phyloP scores from a whole-genome alignment of 345 rosid genomes.

The Balakata baccata region DNA sequence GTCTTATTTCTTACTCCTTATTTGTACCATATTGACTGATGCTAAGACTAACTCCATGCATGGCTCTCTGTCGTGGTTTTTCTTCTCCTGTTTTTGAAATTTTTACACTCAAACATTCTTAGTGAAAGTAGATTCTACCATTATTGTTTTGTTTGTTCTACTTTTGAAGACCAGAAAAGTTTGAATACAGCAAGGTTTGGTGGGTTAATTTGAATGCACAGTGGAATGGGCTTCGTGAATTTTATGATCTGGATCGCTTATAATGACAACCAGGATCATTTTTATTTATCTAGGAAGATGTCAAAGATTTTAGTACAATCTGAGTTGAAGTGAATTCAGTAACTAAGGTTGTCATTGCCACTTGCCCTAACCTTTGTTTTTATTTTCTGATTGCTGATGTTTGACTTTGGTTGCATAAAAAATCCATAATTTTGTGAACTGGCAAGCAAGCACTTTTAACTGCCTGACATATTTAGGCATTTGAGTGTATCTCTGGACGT shows the following conservation, averaged over 20 bases:
- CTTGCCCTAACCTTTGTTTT: not conserved
- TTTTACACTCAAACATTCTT: not conserved
- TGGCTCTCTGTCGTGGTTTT: not conserved
- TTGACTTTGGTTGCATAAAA: not conserved
- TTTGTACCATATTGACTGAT: too few species aligned
- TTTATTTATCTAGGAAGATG: not conserved
- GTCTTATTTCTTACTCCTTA: not conserved
- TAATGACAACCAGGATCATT: not conserved
- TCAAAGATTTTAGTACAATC: not conserved
- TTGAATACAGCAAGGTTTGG: not conserved
- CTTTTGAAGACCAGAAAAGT: not conserved
- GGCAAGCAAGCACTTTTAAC: not conserved
- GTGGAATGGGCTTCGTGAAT: not conserved
- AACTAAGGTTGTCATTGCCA: not conserved
- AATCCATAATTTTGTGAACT: not conserved
- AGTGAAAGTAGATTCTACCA: not conserved
- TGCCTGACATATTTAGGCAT: slow-evolving; percentile 53
- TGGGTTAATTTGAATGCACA: not conserved
- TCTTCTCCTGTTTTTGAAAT: not conserved
- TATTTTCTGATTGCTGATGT: not conserved
- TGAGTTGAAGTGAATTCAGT: not conserved
- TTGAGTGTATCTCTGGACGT: slow-evolving; percentile 72
- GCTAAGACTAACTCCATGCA: not conserved
- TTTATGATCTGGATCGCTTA: not conserved
- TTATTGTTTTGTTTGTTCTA: not conserved